Base-by-base conservation (phyloP, 371 early-diverging fungal genomes). In the Mucor velutinosus region DNA sequence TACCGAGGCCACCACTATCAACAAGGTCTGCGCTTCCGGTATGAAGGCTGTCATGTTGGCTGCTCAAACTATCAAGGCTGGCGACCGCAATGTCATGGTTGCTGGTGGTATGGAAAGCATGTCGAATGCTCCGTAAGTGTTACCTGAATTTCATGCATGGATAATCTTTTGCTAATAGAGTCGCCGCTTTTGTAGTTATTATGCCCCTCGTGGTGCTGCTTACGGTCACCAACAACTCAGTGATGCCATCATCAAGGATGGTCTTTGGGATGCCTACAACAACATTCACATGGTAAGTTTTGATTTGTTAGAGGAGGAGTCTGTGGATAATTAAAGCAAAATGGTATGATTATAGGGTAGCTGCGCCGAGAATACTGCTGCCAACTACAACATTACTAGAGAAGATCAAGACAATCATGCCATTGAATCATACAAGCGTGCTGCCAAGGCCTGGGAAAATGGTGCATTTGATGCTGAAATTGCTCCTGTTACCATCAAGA, bases 61-160 rank as follows among this genome's bases (percentile, higher is more conserved):
- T 15, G 76, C 93, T 8, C 93, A 91, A 70, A 82, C 77, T 60
- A 84, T 90, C 67, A 81, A 85, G 73, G 74, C 82, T 23, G 90
- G 88, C 27, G 83, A 82, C 49, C 84, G 86, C 71, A 69, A 84
- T 17, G 72, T 86, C 43, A 90, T 95, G 83, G 81, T 96, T 19
- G 95, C 95, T 45, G 98, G 97, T 69, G 97, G 98, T 57, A 95
- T 93, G 93, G 97, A 98, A 76, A 92, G 93, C 82, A 97, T 98
- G 97, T 90, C 92, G 62, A 95, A 95, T 76, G 86, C 89, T 23
- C 96, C 96, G 74, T 94, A 87, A 79, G 85, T 78, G n/a, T 60
- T 45, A 41, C 14, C 17, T 10, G 60, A 8, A 51, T 56, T 58
- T 58, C 32, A 35, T 61, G 29, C 11, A 56, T 47, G 30, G 1